Base-by-base conservation (phyloP, 1,139 yeast genomes). In the Nakaseomyces delphensis region DNA sequence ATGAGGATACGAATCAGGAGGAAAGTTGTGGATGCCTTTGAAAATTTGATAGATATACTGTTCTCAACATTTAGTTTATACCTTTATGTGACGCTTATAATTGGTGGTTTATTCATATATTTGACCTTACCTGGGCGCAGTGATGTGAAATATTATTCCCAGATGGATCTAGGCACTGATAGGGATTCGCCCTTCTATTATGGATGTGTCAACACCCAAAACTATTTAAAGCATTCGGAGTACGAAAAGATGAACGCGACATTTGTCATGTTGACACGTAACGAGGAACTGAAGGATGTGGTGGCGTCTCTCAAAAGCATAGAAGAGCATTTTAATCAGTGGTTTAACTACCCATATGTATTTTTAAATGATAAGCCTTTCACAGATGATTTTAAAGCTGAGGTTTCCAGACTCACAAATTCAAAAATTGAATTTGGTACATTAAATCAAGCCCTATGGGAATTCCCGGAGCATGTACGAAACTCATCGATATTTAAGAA, bases 281-380 rank as follows among this genome's bases (percentile, higher is more conserved):
- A 87, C 56, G 64, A 73, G 3, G 96, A 87, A 53, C 51, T 84
- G 1, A 69, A 73, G 3, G 91, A 80, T 3, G 93, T 84, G 2
- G 54, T 83, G 3, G 67, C 71, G 41, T 79, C 91, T 3, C 77
- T 87, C 71, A 64, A 69, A 15, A 77, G 87, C 3, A 61, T 89
- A 39, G 96, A 89, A 59, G 69, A 85, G 23, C 93, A 83, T 55
- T 89, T 86, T 65, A 89, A 89, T 59, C 85, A 86, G 50, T 85
- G 95, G 91, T 89, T 71, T 60, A 73, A 81, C 51, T 89, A 89
- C 59, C 96, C 96, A 0, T 89, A 93, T 79, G 80, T 84, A 2
- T 84, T 89, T 52, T 62, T 89, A 32, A 89, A 87, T 59, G 85
- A 89, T 59, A 83, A 76, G 47, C 79, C 77, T 14, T 87, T 87